Evolutionary conservation across 108 stramenopile species (phyloP), one percentile per base, ranked within the genome.

Genomic region (Craspedostauros australis): DNA sequence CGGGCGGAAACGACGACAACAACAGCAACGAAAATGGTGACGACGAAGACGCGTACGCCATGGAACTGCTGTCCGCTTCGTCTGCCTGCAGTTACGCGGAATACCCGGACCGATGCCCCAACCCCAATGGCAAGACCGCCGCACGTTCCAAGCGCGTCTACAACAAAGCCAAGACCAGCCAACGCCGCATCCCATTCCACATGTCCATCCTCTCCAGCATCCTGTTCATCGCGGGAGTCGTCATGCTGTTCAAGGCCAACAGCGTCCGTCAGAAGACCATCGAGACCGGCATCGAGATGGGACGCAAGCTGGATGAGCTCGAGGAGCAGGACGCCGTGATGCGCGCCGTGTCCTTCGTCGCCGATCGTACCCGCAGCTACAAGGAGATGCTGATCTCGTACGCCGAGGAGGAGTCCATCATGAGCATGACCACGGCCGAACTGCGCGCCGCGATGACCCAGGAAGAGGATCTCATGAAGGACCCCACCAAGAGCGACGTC

Each of bases 191-290:
- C 21, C 54, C 54, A 42, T 27, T 54, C 1, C 23, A 42, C 7
- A 54, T 54, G 38, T 41, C 54, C 39, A 54, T 54, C 39, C 25
- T 54, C 4, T 54, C 54, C 8, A 41, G 40, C 11, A 5, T 54
- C 29, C 39, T 54, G 18, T 28, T 54, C 8, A 7, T 54, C 29
- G 38, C 27, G 12, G 14, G 40, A 7, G 39, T 28, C 24, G 14
- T 23, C 23, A 11, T 54, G 7, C 42, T 28, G 27, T 54, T 39
- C 39, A 18, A 42, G 38, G 54, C 54, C 38, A 54, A 54, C 24
- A 41, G 54, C 40, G 29, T 54, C 24, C 54, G 54, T 21, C 40
- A 54, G 40, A 6, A 1, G 7, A 41, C 54, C 38, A 40, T n/a
- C n/a, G n/a, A n/a, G n/a, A n/a, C n/a, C n/a, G n/a, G n/a, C n/a